Percentiles rank a stretch among this genome's conserved stretches.
phyloP scores from a whole-genome alignment of 2,329 filamentous ascomycete species.

The Clonostachys rhizophaga region DNA sequence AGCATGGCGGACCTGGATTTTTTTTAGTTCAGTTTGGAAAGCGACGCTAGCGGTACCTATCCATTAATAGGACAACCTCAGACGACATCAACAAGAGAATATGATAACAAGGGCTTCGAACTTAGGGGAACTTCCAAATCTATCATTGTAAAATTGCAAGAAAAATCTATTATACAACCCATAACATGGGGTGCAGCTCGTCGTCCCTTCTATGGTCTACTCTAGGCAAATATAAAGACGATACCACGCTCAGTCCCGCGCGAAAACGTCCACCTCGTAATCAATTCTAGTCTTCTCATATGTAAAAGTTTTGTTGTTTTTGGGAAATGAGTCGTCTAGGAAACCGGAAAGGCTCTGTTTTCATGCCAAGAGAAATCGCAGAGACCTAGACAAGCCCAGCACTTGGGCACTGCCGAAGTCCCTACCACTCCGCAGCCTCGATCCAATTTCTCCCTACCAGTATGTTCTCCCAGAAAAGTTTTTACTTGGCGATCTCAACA shows the following conservation, averaged over 20 bases:
- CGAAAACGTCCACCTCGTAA: too few relatives aligned
- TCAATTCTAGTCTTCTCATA: background rate
- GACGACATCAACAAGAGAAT: background rate
- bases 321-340: background rate
- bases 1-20: too few relatives aligned
- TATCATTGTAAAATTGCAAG: slow-evolving; percentile 7
- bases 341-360: background rate
- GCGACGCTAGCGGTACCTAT: background rate
- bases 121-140: background rate
- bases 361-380: background rate
- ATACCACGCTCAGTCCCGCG: background rate
- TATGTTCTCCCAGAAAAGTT: too few relatives aligned
- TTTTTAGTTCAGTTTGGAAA: too few relatives aligned
- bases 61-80: background rate
- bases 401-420: background rate
- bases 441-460: too few relatives aligned
- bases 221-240: slow-evolving; percentile 8
- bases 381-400: background rate
- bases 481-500: slow-evolving; percentile 35
- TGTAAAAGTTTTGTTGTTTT: background rate
- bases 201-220: slow-evolving; percentile 13
- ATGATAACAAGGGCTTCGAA: background rate
- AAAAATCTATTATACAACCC: slow-evolving; percentile 23
- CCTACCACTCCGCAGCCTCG: background rate
- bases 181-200: slow-evolving; percentile 9